Conservation (phyloP, 768 basidiomycete genomes). For the Leccinellum rugosiceps region DNA sequence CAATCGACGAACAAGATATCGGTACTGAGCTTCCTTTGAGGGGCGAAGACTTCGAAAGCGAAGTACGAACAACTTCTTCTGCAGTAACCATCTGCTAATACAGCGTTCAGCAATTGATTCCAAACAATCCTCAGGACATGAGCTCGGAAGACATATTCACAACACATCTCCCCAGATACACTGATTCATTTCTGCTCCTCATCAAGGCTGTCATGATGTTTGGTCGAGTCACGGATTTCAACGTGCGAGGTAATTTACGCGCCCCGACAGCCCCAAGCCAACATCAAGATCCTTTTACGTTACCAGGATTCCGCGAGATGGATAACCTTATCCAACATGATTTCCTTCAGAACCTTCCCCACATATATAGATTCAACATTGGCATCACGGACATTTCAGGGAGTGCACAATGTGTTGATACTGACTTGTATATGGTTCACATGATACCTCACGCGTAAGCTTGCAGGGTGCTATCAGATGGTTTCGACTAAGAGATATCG, state of each 20-base stretch:
- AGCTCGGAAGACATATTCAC: conserved; percentile 61
- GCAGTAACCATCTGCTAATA: conserved; percentile 12
- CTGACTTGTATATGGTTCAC: conserved; percentile 85
- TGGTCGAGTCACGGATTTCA: conserved; percentile 81
- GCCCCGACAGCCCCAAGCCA: conserved; percentile 65
- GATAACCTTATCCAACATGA: conserved; percentile 64
- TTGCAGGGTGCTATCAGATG: conserved; percentile 1
- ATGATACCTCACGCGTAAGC: conserved; percentile 80
- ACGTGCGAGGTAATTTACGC: conserved; percentile 70
- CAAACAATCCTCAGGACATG: conserved; percentile 76
- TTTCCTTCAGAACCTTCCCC: conserved; percentile 71
- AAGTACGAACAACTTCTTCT: conserved; percentile 42
- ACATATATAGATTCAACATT: conserved; percentile 57
- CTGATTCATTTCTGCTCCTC: conserved; percentile 77
- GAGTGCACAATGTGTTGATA: conserved; percentile 59
- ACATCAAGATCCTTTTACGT: conserved; percentile 66
- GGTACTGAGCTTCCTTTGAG: conserved; percentile 82
- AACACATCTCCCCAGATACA: conserved; percentile 71
- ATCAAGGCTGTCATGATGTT: conserved; percentile 85
- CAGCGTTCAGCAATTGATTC: conserved; percentile 47
- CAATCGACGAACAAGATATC: conserved; percentile 78
- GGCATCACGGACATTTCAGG: conserved; percentile 60
- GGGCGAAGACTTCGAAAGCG: conserved; percentile 70
- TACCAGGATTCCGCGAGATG: conserved; percentile 65
- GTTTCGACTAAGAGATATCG: conserved; percentile 10